phyloP scores from a whole-genome alignment of 2,329 filamentous ascomycete species.

The Penicillium palitans region DNA sequence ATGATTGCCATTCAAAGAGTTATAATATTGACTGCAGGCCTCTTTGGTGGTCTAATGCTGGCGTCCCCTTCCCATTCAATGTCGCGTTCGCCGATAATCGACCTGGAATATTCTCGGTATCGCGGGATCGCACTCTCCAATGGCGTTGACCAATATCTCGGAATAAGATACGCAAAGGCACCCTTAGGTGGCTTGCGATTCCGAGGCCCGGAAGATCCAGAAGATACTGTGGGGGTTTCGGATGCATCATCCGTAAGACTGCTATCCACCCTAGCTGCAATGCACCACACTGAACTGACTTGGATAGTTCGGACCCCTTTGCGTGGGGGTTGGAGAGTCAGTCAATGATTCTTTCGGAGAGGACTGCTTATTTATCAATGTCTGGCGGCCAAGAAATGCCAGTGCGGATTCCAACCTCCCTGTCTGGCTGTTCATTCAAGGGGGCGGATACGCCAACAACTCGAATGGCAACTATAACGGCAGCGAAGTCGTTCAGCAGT shows the following conservation, averaged over 20 bases:
- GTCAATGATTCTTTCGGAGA: constrained; percentile 53
- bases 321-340: constrained; percentile 66
- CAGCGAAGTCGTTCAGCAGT: constrained; percentile 56
- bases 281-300: not conserved
- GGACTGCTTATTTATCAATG: constrained; percentile 38
- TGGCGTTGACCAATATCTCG: constrained; percentile 68
- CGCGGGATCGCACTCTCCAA: constrained; percentile 54
- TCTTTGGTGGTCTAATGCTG: constrained; percentile 11
- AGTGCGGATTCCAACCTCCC: constrained; percentile 54
- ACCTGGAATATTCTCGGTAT: constrained; percentile 66
- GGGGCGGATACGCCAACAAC: constrained; percentile 60
- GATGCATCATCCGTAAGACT: constrained; percentile 52
- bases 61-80: constrained; percentile 6
- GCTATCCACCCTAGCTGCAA: not conserved
- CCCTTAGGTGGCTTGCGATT: constrained; percentile 65
- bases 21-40: constrained; percentile 2
- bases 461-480: constrained; percentile 57
- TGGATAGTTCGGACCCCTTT: constrained; percentile 45
- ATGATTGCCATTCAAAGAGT: not conserved
- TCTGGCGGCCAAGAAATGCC: constrained; percentile 33
- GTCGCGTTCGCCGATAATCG: constrained; percentile 41
- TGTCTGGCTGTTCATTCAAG: constrained; percentile 61
- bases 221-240: constrained; percentile 37
- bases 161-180: constrained; percentile 68
- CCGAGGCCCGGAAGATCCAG: constrained; percentile 62